Evolutionary conservation across 2,329 filamentous ascomycete genomes (phyloP).

Genomic region (Emericellopsis cladophorae): DNA sequence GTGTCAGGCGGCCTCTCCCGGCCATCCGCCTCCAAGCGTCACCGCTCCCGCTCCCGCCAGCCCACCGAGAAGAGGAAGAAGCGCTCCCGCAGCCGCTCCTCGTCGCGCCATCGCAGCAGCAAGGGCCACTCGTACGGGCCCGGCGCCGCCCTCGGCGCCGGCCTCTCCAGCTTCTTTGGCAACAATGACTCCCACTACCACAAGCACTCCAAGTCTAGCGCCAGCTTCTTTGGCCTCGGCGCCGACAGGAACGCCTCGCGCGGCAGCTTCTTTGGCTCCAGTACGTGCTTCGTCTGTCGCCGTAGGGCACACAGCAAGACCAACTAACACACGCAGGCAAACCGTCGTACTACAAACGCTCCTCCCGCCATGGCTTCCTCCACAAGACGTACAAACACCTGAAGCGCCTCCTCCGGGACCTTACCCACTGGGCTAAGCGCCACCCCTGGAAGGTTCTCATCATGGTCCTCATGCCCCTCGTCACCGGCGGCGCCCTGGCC

Average conservation of each 20-base stretch:
- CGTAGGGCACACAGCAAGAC: too few relatives aligned
- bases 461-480: conserved; percentile 74
- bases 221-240: conserved; percentile 31
- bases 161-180: conserved; percentile 30
- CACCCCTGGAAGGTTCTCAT: conserved; percentile 83
- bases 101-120: conserved; percentile 14
- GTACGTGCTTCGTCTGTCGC: conserved; percentile 13
- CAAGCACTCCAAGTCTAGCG: conserved; percentile 11
- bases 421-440: conserved; percentile 67
- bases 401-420: conserved; percentile 65
- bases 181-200: conserved; percentile 18
- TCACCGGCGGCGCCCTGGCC: conserved; percentile 71
- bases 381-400: conserved; percentile 62
- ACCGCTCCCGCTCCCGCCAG: conserved; percentile 13
- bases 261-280: conserved; percentile 31
- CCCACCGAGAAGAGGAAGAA: conserved; percentile 17
- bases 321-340: conserved; percentile 22
- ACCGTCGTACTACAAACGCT: conserved; percentile 64
- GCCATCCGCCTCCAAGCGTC: conserved; percentile 11
- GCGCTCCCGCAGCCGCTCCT: conserved; percentile 24
- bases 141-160: conserved; percentile 16
- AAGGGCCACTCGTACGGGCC: not conserved
- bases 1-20: conserved; percentile 13
- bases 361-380: conserved; percentile 70
- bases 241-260: conserved; percentile 25